Percentiles rank a stretch among this genome's conserved stretches.
These are phyloP conservation scores for Russula foetens DNA, from an alignment of 768 basidiomycete genomes.

Conservation along the genomic window DNA sequence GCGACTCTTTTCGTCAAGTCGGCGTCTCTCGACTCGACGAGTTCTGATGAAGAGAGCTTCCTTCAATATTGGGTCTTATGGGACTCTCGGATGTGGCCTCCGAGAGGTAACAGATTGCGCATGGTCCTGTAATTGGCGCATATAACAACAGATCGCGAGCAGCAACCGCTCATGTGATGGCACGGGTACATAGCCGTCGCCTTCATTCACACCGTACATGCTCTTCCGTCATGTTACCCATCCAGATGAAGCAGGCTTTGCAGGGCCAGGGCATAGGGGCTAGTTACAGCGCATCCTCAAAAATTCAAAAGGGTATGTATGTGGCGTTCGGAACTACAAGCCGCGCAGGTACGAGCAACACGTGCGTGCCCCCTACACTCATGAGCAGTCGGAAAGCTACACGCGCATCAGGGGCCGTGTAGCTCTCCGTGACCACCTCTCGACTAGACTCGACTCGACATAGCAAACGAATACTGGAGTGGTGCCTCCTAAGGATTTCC, in stretches of 20 bases:
- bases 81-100: neutral
- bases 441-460: neutral
- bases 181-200: neutral
- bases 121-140: no score
- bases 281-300: neutral
- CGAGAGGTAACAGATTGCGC: neutral
- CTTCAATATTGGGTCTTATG: neutral
- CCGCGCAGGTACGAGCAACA: neutral
- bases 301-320: neutral
- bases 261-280: constrained; percentile 13
- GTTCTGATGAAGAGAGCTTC: neutral
- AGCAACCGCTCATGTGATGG: neutral
- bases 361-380: neutral
- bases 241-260: neutral
- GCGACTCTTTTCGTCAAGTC: neutral
- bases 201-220: neutral
- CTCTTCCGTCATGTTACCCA: constrained; percentile 1
- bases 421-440: neutral
- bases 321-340: constrained; percentile 15
- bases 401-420: constrained; percentile 12
- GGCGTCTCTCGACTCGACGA: neutral
- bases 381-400: neutral
- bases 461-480: neutral
- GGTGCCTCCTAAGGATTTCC: neutral
- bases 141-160: neutral